Evolutionary conservation across 129 eudicot species (phyloP).

Genomic region (Chrysanthemum lavandulifolium): DNA sequence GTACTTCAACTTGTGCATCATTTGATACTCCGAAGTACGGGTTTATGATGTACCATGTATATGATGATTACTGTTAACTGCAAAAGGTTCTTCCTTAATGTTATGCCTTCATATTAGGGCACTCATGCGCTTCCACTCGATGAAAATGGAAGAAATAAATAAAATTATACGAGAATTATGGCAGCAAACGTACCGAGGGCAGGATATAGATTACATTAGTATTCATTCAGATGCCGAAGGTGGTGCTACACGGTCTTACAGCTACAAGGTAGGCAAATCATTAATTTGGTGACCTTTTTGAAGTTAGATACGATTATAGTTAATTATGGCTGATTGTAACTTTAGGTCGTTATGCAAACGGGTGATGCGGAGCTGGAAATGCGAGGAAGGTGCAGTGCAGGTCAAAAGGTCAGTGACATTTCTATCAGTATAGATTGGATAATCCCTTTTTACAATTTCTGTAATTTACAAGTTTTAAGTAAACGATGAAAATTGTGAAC

Average conservation of each 20-base stretch:
- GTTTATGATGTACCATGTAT: not conserved
- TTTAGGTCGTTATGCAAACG: constrained; percentile 86
- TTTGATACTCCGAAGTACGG: not conserved
- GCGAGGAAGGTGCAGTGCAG: constrained; percentile 99
- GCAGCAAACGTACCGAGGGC: constrained; percentile 99
- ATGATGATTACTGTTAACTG: constrained; percentile 3
- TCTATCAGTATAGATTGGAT: not conserved
- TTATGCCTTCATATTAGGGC: constrained; percentile 42
- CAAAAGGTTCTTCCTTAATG: not conserved
- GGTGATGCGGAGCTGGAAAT: constrained; percentile 96
- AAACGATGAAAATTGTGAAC: too few relatives aligned
- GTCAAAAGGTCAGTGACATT: constrained; percentile 2
- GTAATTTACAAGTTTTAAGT: not conserved
- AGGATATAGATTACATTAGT: constrained; percentile 91
- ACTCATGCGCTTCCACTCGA: constrained; percentile 90
- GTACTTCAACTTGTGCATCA: constrained; percentile 1
- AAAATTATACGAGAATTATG: constrained; percentile 88
- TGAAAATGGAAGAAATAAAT: constrained; percentile 99
- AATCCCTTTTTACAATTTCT: not conserved
- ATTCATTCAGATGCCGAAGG: constrained; percentile 95
- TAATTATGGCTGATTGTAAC: not conserved
- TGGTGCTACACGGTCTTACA: constrained; percentile 95
- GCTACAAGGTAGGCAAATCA: constrained; percentile 64
- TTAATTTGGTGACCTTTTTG: not conserved
- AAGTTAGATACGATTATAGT: not conserved